Evolutionary conservation across 139 green algal species (phyloP).

Genomic region (Chlorella vulgaris): DNA sequence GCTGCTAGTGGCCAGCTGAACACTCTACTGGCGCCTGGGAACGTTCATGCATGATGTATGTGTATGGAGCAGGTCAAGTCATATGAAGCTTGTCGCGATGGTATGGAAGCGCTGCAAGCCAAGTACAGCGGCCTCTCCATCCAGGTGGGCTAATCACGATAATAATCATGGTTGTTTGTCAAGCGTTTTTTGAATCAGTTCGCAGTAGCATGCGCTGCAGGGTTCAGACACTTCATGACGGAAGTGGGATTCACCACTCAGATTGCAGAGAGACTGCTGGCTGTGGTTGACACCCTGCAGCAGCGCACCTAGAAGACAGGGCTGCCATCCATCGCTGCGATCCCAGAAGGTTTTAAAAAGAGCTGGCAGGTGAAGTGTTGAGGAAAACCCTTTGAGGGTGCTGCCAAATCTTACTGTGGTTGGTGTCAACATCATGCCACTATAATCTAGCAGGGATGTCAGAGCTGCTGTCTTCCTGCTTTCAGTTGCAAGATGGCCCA

Average conservation of each 20-base stretch:
- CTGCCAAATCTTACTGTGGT: no score
- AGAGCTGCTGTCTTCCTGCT: no score
- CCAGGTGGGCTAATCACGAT: background rate
- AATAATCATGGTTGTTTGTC: no score
- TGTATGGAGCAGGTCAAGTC: constrained; percentile 38
- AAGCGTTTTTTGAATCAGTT: no score
- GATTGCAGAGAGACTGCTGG: constrained; percentile 92
- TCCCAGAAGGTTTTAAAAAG: constrained; percentile 82
- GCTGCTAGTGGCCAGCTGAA: no score
- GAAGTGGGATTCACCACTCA: constrained; percentile 79
- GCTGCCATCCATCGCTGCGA: constrained; percentile 57
- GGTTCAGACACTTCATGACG: constrained; percentile 48
- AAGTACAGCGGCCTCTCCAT: constrained; percentile 48
- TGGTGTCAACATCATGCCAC: no score
- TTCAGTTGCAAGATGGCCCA: no score
- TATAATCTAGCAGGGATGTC: no score
- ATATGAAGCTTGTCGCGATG: constrained; percentile 58
- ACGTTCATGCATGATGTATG: no score
- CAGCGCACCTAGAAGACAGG: constrained; percentile 89
- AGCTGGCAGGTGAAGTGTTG: constrained; percentile 50
- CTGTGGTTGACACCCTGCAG: constrained; percentile 93
- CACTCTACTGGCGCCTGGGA: no score
- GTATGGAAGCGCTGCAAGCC: constrained; percentile 74
- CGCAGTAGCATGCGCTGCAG: background rate
- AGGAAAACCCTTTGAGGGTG: no score